A percentile compares a stretch with the other conserved stretches of the same genome.
Conservation (phyloP, 305 asterid genomes). For the Salvia sclarea region DNA sequence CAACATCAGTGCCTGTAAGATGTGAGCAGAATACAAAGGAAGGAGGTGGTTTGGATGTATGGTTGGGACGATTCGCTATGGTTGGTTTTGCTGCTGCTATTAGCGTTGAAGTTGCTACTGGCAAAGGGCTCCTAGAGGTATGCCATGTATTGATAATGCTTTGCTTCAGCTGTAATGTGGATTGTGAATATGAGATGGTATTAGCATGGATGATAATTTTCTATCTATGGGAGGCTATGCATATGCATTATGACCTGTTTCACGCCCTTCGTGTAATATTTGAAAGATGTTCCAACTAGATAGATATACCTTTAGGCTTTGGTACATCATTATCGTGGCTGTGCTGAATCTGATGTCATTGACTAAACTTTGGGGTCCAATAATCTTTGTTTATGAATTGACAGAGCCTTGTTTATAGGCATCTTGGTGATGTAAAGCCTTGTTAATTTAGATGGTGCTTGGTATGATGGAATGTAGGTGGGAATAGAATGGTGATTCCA, state of each 20-base stretch:
- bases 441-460: too few relatives aligned
- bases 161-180: background rate
- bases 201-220: background rate
- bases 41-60: constrained; percentile 58
- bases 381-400: background rate
- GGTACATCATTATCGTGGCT: background rate
- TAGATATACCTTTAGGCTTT: background rate
- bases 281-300: background rate
- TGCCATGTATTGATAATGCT: background rate
- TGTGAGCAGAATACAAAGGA: constrained; percentile 74
- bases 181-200: background rate
- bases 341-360: background rate
- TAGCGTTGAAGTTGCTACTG: constrained; percentile 69
- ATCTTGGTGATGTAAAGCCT: background rate
- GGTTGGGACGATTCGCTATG: constrained; percentile 91
- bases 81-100: constrained; percentile 80
- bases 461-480: too few relatives aligned
- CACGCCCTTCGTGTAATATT: background rate
- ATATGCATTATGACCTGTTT: background rate
- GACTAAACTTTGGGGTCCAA: background rate
- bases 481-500: too few relatives aligned
- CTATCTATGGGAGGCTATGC: background rate
- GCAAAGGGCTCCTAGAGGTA: constrained; percentile 93
- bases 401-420: background rate
- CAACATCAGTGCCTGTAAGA: constrained; percentile 47